Base-by-base conservation (phyloP, 208 protist species). In the Trypanosoma vivax region DNA sequence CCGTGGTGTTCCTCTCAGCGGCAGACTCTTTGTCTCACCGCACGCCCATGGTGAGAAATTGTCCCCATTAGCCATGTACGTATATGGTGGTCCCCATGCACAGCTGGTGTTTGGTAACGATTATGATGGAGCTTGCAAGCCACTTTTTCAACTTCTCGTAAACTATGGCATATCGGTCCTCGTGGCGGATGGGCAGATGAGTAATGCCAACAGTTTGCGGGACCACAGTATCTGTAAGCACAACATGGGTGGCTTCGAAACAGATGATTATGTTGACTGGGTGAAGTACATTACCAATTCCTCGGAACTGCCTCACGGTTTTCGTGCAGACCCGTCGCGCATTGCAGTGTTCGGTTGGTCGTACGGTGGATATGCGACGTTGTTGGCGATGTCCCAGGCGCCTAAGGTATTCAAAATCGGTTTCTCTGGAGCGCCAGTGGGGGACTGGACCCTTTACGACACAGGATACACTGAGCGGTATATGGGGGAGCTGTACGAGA, bases 381-480 rank as follows among this genome's bases (percentile, higher is more conserved):
- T 93, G 49, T 69, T 93, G 27, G 82, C 82, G 13, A 88, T 95
- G 85, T 79, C 65, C 19, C 83, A 89, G 57, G 79, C 82, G 2
- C 39, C 84, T 10, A 61, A 89, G 46, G 65, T 86, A 7, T 95
- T 95, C 45, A 67, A 79, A 38, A 76, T 92, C 1, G 88, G 83
- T 35, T 83, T 88, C 47, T 65, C 84, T 1, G 88, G 88, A 5
- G 88, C 88, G 1, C 88, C 88, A 2, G 85, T 95, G 1, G 72
- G 74, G 1, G 83, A 93, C 60, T 95, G 85, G 83, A 70, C 58
- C 37, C 67, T 92, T n/a, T 95, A 95, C 64, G 85, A 95, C 65
- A 92, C 80, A 0, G 83, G 77, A 29, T 93, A 95, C 74, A 95
- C 88, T 11, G 85, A 92, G 51, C 79, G 88, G 25, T 95, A 95